Base-by-base conservation (phyloP, 2,329 filamentous ascomycete genomes). In the Pseudogymnoascus sp. region DNA sequence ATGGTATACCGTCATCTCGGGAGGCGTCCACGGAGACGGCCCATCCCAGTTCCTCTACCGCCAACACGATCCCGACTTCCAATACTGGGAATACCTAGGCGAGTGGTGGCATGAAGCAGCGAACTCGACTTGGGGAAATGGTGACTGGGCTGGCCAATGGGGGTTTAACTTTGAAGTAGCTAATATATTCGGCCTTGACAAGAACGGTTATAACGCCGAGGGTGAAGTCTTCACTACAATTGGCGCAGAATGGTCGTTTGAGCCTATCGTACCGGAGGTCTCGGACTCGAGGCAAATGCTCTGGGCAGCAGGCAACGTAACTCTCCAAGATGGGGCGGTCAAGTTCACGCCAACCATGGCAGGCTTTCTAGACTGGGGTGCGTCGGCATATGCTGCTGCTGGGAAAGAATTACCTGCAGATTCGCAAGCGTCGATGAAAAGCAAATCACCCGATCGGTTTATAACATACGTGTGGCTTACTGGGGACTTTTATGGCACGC, bases 111-210 rank as follows among this genome's bases (percentile, higher is more conserved):
- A 76, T 21, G 77, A 79, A 63, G 62, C 67, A n/a, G 72, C 71
- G 16, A 75, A 75, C 63, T 67, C 73, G 3, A 75, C 73, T 0
- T 75, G 74, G 73, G 73, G 73, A 2, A 67, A 69, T 21, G 73
- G 73, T 7, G 59, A 68, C 18, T 75, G 74, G 72, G 74, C 73
- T 1, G 76, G 76, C 1, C 69, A 71, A 1, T 77, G 72, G 66
- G 76, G 76, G 0, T 80, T 73, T 71, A 81, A 81, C 65, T 79
- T 79, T 44, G 79, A 81, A 66, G 76, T 78, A 10, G 71, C 66
- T 18, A 80, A 79, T 42, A 65, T 78, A 14, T 78, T 80, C 67
- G 69, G 72, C 12, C 67, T 81, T 2, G 73, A 77, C 14, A 69
- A 73, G 18, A 63, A 73, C 4, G 77, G 77, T 10, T 78, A 77